Evolutionary conservation across 495 filamentous ascomycete species (phyloP).

Genomic region (Penicillium chermesinum): DNA sequence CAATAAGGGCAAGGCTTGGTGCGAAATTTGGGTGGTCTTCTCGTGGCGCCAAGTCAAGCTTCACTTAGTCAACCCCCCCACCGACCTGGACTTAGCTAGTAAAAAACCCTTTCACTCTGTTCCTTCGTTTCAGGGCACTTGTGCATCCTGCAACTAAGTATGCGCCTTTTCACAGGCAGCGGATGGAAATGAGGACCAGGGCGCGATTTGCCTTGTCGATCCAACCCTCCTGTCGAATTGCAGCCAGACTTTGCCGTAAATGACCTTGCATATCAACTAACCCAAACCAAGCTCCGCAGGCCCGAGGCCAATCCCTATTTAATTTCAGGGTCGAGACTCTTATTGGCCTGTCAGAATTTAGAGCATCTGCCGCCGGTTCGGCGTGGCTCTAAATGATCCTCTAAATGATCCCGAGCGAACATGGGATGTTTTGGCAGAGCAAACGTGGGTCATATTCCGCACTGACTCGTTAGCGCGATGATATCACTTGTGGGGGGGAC

Average conservation of each 20-base stretch:
- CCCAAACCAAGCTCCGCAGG: neutral
- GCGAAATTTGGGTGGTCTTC: too few relatives aligned
- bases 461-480: neutral
- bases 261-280: neutral
- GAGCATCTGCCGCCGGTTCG: conserved; percentile 6
- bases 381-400: conserved; percentile 2
- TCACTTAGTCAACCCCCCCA: too few relatives aligned
- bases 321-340: neutral
- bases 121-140: too few relatives aligned
- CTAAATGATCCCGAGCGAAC: too few relatives aligned
- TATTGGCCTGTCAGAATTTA: conserved; percentile 11
- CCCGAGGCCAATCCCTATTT: neutral
- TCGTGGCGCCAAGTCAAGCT: too few relatives aligned
- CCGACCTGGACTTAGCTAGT: too few relatives aligned
- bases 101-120: too few relatives aligned
- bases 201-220: neutral
- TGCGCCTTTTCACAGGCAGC: too few relatives aligned
- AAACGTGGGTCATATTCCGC: neutral
- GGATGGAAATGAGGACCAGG: neutral
- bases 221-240: neutral
- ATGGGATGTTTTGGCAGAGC: neutral
- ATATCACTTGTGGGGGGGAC: neutral
- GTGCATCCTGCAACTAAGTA: too few relatives aligned
- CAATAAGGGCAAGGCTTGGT: too few relatives aligned
- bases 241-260: neutral